Evolutionary conservation across 306 rosid genomes (phyloP).

Genomic region (Prunus persica): DNA sequence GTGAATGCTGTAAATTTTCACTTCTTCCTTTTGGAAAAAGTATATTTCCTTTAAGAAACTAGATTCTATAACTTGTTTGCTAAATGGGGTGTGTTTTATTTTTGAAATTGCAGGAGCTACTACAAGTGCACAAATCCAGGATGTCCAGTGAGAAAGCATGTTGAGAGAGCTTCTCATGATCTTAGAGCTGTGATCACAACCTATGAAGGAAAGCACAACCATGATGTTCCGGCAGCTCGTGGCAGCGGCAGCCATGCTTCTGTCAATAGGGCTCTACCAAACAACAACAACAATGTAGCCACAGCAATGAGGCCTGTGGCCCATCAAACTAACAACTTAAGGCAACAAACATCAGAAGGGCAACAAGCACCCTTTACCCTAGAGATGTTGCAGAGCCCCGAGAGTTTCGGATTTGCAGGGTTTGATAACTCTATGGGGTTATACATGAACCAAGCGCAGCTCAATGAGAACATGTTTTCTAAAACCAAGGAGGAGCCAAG

Average conservation of each 20-base stretch:
- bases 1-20: background rate
- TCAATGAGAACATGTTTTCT: slow-evolving; percentile 37
- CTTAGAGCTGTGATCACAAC: slow-evolving; percentile 89
- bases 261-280: slow-evolving; percentile 47
- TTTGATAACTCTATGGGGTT: slow-evolving; percentile 46
- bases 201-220: slow-evolving; percentile 95
- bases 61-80: background rate
- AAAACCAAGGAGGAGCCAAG: slow-evolving; percentile 80
- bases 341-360: slow-evolving; percentile 35
- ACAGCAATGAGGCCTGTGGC: slow-evolving; percentile 43
- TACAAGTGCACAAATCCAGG: slow-evolving; percentile 89
- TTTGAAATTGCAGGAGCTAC: slow-evolving; percentile 67
- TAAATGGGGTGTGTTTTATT: background rate
- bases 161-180: slow-evolving; percentile 90
- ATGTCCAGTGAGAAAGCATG: slow-evolving; percentile 93
- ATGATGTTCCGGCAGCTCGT: slow-evolving; percentile 88
- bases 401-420: slow-evolving; percentile 45
- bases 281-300: slow-evolving; percentile 21
- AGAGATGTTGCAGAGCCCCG: slow-evolving; percentile 51
- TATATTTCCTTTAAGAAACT: background rate
- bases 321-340: slow-evolving; percentile 26
- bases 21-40: background rate
- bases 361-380: slow-evolving; percentile 39
- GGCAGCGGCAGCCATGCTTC: slow-evolving; percentile 67
- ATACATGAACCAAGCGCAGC: slow-evolving; percentile 49